Base-by-base conservation (phyloP, 495 filamentous ascomycete species). In the Tuber calosporum region DNA sequence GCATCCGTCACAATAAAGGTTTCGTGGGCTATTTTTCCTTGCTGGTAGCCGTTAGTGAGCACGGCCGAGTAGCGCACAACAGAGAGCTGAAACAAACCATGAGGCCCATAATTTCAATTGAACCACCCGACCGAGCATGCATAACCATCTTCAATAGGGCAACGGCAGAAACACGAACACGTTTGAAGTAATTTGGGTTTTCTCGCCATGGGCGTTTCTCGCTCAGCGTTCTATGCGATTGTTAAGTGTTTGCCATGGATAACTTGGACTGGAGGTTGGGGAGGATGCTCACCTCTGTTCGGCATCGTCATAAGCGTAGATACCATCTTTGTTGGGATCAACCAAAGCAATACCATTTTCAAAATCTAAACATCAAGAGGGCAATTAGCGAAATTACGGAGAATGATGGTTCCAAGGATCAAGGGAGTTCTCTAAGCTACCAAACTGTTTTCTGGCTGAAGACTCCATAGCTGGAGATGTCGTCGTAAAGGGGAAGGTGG, bases 141-240 rank as follows among this genome's bases (percentile, higher is more conserved):
- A 97, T 98, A 73, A 96, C 93, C 96, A 99, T 99, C 84, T 99
- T 99, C 76, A 98, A 86, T 19, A 99, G 88, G 7, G 96, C 96
- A 36, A 96, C 89, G 53, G 96, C 92, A 58, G 92, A 94, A 83
- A 99, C 94, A 77, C 94, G 93, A 37, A 98, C 91, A 48, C 90
- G 86, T 82, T 95, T 93, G 89, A 97, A 99, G 86, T 97, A 89
- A 82, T 93, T 86, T 0, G 91, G 91, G 82, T 97, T 88, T n/a
- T 85, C 86, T 72, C 83, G 82, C 95, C 96, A 98, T 48, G 96
- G 93, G 40, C 87, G 87, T n/a, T 84, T 84, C 5, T 86, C 83
- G 77, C 86, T 83, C 68, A 81, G 67, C n/a, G 73, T 71, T 73
- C 79, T 81, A 36, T n/a, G 42, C 3, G 22, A 40, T 8, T 34